Evolutionary conservation across 345 rosid species (phyloP), one percentile per base, ranked within the genome.

Genomic region (Capsella bursapastoris): DNA sequence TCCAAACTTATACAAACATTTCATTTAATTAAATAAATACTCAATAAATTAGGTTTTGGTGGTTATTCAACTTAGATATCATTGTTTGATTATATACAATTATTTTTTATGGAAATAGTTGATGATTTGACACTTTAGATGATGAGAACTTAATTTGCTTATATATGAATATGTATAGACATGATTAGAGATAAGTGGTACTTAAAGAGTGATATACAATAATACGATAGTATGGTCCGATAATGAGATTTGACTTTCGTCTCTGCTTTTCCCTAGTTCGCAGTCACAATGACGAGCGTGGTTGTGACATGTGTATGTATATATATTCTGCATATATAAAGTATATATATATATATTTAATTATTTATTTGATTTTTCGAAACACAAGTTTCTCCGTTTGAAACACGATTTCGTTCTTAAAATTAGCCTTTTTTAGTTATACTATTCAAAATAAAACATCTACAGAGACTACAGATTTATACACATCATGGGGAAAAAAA

Each of bases 211-310:
- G 62, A 52, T 52, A 50, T 28, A 71, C 15, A 45, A 48, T 29
- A 35, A 34, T 7, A 8, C 32, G 55, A 53, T 43, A 43, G 8
- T 71, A 62, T 72, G 52, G 7, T 61, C 27, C 47, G 56, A 72
- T 63, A 63, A 72, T 18, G 70, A 43, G 55, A 43, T 31, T 61
- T 63, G 45, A 72, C 55, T 63, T 72, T 41, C 28, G 18, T 63
- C 63, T 41, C 69, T 50, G 12, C 11, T 49, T 60, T n/a, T 10
- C 41, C 22, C 10, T 61, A 12, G 61, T 51, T 72, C 62, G 25
- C 52, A 29, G 12, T 51, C 52, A 72, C 44, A 72, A 43, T 41
- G 76, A 72, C 68, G 62, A 61, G 51, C 75, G 14, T 71, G 52
- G 52, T 71, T 51, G 52, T 71, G 68, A 71, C 61, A 51, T 22